These are phyloP conservation scores for Cladosporium sp. DNA, from an alignment of 2,329 filamentous ascomycete species.

Conservation along the genomic window DNA sequence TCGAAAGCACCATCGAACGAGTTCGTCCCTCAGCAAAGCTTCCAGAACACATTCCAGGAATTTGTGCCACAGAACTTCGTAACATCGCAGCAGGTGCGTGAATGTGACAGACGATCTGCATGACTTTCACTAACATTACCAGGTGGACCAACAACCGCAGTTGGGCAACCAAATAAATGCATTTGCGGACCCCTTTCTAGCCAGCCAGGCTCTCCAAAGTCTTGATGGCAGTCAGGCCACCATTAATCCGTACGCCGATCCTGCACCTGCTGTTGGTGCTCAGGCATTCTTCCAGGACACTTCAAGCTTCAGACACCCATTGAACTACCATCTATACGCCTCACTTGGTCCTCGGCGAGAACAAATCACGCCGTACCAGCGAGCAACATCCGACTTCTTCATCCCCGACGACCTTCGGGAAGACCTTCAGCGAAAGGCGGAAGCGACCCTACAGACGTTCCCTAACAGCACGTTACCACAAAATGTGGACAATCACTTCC, in stretches of 20 bases:
- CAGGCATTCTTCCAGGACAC: constrained; percentile 63
- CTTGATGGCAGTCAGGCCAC: constrained; percentile 35
- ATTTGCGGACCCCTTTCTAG: constrained; percentile 42
- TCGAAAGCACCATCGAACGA: constrained; percentile 45
- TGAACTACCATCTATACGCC: constrained; percentile 91
- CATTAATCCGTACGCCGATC: constrained; percentile 70
- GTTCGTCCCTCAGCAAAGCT: constrained; percentile 30
- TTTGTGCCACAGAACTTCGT: constrained; percentile 56
- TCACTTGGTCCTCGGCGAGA: constrained; percentile 79
- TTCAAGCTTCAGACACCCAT: constrained; percentile 54
- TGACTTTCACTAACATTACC: neutral
- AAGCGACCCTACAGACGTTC: constrained; percentile 79
- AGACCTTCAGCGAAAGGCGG: constrained; percentile 82
- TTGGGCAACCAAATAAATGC: constrained; percentile 30
- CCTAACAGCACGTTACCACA: constrained; percentile 68
- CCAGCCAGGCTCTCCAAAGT: constrained; percentile 24
- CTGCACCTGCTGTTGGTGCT: constrained; percentile 57
- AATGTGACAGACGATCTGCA: too few relatives aligned
- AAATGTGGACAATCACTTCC: constrained; percentile 72
- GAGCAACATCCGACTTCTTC: constrained; percentile 86
- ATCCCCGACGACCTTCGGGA: constrained; percentile 81
- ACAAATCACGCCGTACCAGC: constrained; percentile 78
- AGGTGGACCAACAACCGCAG: constrained; percentile 25
- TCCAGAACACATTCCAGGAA: constrained; percentile 45
- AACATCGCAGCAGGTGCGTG: constrained; percentile 41